These are phyloP conservation scores for Azolla pinnata DNA, from an alignment of 75 land plant species.

Conservation along the genomic window DNA sequence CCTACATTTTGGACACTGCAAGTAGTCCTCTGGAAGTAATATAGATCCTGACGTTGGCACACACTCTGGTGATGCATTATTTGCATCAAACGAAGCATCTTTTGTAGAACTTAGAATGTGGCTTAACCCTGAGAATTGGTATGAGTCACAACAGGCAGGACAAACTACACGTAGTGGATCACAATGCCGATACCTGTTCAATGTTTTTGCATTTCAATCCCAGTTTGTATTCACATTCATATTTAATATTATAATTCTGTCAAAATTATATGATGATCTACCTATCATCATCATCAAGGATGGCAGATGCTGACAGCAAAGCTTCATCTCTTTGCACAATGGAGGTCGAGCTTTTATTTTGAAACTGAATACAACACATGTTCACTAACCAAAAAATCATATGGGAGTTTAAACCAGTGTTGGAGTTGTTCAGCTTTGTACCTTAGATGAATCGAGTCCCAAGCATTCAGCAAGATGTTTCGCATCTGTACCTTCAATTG, in stretches of 20 bases:
- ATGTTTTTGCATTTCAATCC: background rate
- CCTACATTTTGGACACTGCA: conserved; percentile 71
- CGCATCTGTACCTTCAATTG: conserved; percentile 91
- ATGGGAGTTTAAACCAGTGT: no score
- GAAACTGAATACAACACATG: conserved; percentile 70
- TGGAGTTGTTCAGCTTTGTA: no score
- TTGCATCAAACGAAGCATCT: conserved; percentile 11
- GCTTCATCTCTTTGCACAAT: conserved; percentile 44
- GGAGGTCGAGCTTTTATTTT: conserved; percentile 35
- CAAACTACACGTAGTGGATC: conserved; percentile 66
- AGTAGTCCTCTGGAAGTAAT: conserved; percentile 16
- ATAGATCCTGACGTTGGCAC: conserved; percentile 8
- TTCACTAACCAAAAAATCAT: no score
- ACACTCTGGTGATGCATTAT: background rate
- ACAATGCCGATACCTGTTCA: conserved; percentile 67
- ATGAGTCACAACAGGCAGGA: conserved; percentile 55
- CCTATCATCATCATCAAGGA: conserved; percentile 81
- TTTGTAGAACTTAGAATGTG: conserved; percentile 18
- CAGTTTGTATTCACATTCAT: background rate
- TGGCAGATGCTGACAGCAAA: conserved; percentile 28
- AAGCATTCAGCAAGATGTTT: conserved; percentile 94
- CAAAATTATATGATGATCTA: no score
- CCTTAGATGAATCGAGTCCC: conserved; percentile 90
- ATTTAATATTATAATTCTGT: background rate
- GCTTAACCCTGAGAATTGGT: conserved; percentile 60